Percentiles rank a stretch among this genome's conserved stretches.
Evolutionary conservation across 2,329 filamentous ascomycete species (phyloP).

Genomic region (Colletotrichum brevisporum): DNA sequence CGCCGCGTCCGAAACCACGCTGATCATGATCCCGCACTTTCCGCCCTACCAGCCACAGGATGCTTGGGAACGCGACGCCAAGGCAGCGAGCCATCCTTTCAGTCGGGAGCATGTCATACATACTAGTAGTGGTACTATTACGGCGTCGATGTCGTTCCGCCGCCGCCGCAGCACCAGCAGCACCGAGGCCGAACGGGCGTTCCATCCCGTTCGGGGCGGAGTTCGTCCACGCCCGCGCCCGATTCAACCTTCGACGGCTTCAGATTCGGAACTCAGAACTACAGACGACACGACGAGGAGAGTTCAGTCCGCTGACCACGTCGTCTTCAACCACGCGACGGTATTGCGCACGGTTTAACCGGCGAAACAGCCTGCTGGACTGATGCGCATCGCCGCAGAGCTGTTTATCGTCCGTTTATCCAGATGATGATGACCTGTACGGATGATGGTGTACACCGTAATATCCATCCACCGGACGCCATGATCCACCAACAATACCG

Average conservation of each 20-base stretch:
- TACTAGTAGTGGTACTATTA: no score
- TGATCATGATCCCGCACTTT: conserved; percentile 38
- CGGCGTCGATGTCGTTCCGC: background rate
- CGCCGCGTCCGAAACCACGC: conserved; percentile 16
- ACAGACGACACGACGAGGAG: background rate
- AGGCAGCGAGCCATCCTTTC: conserved; percentile 17
- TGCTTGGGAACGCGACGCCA: conserved; percentile 22
- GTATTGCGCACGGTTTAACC: no score
- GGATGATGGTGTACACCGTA: no score
- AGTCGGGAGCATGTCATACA: conserved; percentile 11
- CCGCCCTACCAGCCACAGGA: conserved; percentile 30
- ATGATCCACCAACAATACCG: no score
- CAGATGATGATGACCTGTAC: no score
- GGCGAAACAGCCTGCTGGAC: no score
- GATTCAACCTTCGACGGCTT: background rate
- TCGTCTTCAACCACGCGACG: conserved; percentile 4
- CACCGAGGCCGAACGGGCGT: no score
- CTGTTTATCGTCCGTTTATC: no score
- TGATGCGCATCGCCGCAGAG: no score
- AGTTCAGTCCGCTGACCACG: conserved; percentile 21
- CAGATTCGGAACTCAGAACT: background rate
- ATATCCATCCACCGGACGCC: no score
- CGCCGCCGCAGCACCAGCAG: background rate
- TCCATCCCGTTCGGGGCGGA: no score
- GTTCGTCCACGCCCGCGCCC: no score